phyloP scores from a whole-genome alignment of 352 stramenopile genomes.

The Globisporangium rhizosaccharum region DNA sequence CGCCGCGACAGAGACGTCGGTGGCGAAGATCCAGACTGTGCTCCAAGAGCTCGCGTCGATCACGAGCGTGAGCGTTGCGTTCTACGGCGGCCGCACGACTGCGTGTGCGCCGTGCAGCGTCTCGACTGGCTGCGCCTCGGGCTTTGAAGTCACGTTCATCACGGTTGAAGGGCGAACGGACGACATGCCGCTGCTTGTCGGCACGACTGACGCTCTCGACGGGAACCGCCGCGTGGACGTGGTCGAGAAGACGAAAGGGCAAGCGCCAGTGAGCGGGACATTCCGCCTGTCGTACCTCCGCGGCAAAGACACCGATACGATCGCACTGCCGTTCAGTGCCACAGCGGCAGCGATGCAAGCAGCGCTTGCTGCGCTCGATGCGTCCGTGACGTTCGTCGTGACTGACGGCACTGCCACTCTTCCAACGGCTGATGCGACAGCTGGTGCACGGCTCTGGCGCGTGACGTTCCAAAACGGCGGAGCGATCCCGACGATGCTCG shows the following conservation, averaged over 20 bases:
- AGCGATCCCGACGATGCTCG: constrained; percentile 82
- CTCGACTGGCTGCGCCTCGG: constrained; percentile 39
- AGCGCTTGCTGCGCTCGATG: constrained; percentile 77
- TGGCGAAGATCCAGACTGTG: constrained; percentile 69
- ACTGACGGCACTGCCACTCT: constrained; percentile 50
- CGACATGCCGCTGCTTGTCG: constrained; percentile 85
- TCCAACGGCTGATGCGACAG: constrained; percentile 21
- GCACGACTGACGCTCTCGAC: constrained; percentile 83
- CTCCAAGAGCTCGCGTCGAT: constrained; percentile 90
- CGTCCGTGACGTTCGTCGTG: constrained; percentile 70
- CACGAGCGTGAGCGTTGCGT: constrained; percentile 77
- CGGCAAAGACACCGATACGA: constrained; percentile 73
- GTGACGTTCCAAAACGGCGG: constrained; percentile 91
- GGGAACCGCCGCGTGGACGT: constrained; percentile 89
- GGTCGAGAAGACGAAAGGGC: constrained; percentile 58
- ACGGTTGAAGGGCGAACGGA: constrained; percentile 72
- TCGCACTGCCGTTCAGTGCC: constrained; percentile 52
- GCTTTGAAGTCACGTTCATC: constrained; percentile 89
- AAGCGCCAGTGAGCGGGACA: constrained; percentile 85
- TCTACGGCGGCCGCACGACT: constrained; percentile 40
- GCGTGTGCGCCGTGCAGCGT: constrained; percentile 70
- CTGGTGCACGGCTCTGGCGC: constrained; percentile 70
- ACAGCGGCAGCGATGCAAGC: constrained; percentile 45
- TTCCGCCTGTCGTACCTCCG: constrained; percentile 88
- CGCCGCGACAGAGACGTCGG: constrained; percentile 60